Evolutionary conservation across 345 rosid genomes (phyloP).

Genomic region (Adansonia digitata): DNA sequence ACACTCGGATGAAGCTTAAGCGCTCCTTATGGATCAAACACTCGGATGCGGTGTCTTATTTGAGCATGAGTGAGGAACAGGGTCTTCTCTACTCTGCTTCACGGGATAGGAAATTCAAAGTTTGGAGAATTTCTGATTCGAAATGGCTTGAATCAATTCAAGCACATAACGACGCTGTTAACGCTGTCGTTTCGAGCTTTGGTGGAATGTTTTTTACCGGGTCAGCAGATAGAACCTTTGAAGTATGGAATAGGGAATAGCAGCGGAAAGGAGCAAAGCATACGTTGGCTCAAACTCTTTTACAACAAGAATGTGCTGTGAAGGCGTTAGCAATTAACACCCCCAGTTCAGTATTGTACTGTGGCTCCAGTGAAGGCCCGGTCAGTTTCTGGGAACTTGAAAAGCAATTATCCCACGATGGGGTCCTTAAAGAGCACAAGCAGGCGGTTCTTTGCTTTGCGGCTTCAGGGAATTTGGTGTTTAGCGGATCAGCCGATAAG

Average conservation of each 20-base stretch:
- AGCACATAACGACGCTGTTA: conserved; percentile 95
- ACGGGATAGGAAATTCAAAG: conserved; percentile 90
- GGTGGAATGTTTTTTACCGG: conserved; percentile 72
- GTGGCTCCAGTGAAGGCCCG: conserved; percentile 88
- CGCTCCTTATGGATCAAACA: conserved; percentile 92
- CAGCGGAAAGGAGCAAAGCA: conserved; percentile 57
- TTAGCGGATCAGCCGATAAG: conserved; percentile 96
- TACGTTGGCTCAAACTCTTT: conserved; percentile 41
- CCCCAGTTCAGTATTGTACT: conserved; percentile 48
- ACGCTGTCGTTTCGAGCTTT: conserved; percentile 52
- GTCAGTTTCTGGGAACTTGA: conserved; percentile 85
- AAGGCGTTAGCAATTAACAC: conserved; percentile 64
- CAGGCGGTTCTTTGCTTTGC: conserved; percentile 81
- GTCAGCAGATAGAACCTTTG: conserved; percentile 89
- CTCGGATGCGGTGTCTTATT: conserved; percentile 79
- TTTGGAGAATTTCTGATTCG: conserved; percentile 84
- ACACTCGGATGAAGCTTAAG: conserved; percentile 55
- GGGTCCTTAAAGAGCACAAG: conserved; percentile 78
- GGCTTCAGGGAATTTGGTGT: conserved; percentile 65
- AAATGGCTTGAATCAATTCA: conserved; percentile 75
- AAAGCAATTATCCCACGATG: conserved; percentile 64
- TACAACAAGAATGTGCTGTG: conserved; percentile 87
- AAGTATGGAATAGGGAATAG: conserved; percentile 72
- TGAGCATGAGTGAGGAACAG: conserved; percentile 58
- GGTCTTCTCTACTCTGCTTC: conserved; percentile 83